Evolutionary conservation across 495 filamentous ascomycete species (phyloP).

Genomic region (Choiromyces venosus): DNA sequence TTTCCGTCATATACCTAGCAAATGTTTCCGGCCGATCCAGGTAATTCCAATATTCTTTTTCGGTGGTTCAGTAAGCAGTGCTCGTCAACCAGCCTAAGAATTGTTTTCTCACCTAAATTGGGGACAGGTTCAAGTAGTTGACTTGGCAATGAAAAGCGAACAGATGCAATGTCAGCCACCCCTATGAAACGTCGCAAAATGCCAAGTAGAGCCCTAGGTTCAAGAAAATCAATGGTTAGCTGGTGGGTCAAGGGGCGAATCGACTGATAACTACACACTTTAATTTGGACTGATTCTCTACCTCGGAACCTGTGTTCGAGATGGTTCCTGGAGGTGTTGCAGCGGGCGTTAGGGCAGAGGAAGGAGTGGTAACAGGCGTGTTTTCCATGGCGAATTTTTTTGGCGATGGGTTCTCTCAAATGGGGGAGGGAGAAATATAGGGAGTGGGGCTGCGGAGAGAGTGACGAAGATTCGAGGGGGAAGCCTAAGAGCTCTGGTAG

Average conservation of each 20-base stretch:
- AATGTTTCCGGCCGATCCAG: slow-evolving; percentile 93
- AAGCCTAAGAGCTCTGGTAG: slow-evolving; percentile 14
- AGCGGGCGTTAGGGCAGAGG: slow-evolving; percentile 20
- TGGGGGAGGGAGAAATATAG: slow-evolving; percentile 27
- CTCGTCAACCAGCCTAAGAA: slow-evolving; percentile 21
- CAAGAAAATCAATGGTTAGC: slow-evolving; percentile 12
- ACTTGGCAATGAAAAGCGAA: slow-evolving; percentile 91
- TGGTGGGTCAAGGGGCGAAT: not conserved
- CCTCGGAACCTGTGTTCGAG: slow-evolving; percentile 34
- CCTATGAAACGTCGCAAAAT: slow-evolving; percentile 66
- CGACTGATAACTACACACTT: slow-evolving; percentile 16
- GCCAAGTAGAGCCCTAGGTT: slow-evolving; percentile 34
- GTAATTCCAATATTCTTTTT: slow-evolving; percentile 93
- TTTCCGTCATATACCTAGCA: slow-evolving; percentile 53
- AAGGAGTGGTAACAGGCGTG: slow-evolving; percentile 2
- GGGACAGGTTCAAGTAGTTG: slow-evolving; percentile 93
- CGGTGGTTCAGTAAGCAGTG: not conserved
- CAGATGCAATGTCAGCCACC: slow-evolving; percentile 87
- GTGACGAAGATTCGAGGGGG: slow-evolving; percentile 10
- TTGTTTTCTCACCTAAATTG: slow-evolving; percentile 62
- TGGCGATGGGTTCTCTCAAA: slow-evolving; percentile 10
- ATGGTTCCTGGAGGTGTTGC: slow-evolving; percentile 34
- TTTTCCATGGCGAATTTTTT: slow-evolving; percentile 5
- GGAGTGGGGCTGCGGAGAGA: slow-evolving; percentile 33
- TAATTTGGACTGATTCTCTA: slow-evolving; percentile 40